A percentile compares a stretch with the other conserved stretches of the same genome.
These are phyloP conservation scores for Trametes polyzona DNA, from an alignment of 1,284 basidiomycete species.

Conservation along the genomic window DNA sequence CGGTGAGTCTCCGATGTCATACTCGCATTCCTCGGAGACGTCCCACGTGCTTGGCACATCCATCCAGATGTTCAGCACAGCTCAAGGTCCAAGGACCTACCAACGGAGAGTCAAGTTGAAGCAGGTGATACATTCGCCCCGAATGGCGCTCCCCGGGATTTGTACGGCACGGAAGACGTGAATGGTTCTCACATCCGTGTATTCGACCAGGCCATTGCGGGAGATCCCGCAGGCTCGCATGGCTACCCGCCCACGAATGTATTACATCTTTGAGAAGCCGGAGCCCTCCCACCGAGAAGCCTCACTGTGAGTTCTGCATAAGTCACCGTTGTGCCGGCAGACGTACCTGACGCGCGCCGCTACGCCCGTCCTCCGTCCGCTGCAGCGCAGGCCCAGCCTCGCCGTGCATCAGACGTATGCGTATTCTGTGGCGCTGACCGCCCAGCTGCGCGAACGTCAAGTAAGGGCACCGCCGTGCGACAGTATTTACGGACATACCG, in stretches of 20 bases:
- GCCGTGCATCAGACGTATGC: neutral
- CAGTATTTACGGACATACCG: neutral
- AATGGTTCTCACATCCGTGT: slow-evolving; percentile 1
- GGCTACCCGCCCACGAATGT: slow-evolving; percentile 10
- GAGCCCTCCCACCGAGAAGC: slow-evolving; percentile 7
- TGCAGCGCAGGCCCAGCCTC: neutral
- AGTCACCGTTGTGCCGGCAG: slow-evolving; percentile 13
- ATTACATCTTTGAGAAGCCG: neutral
- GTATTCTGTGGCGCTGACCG: neutral
- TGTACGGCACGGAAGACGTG: neutral
- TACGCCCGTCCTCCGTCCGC: neutral
- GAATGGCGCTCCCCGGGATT: too few species aligned
- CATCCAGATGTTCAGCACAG: too few species aligned
- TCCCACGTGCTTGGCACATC: too few species aligned
- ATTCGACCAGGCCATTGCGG: neutral
- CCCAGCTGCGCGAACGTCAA: neutral
- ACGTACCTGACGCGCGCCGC: neutral
- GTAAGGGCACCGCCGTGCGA: neutral
- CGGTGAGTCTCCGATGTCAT: too few species aligned
- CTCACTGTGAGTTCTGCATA: slow-evolving; percentile 1
- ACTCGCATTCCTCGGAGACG: too few species aligned
- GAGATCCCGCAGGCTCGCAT: slow-evolving; percentile 4
- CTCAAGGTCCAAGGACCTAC: too few species aligned
- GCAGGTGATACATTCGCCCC: too few species aligned
- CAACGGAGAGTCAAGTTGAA: too few species aligned